Percentiles rank a stretch among this genome's conserved stretches.
These are phyloP conservation scores for Rutstroemia sp. DNA, from an alignment of 2,329 filamentous ascomycete species.

Conservation along the genomic window DNA sequence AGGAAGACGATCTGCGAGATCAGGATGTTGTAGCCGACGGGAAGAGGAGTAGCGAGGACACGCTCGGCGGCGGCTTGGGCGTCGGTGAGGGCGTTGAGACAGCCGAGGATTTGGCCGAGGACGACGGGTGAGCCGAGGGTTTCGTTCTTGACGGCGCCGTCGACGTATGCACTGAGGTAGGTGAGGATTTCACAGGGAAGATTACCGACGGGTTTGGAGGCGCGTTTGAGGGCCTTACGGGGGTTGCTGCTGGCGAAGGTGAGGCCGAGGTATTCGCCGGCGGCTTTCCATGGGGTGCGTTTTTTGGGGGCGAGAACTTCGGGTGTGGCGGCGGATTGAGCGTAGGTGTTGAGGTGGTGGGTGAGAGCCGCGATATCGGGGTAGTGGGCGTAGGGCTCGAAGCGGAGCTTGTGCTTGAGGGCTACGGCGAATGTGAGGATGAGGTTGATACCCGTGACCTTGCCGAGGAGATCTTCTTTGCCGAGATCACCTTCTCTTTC, in stretches of 20 bases:
- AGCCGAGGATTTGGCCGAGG: slow-evolving; percentile 19
- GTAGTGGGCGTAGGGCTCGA: slow-evolving; percentile 74
- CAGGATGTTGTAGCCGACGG: slow-evolving; percentile 75
- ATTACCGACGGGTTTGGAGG: slow-evolving; percentile 68
- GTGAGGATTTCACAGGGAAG: slow-evolving; percentile 76
- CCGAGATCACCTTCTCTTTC: slow-evolving; percentile 50
- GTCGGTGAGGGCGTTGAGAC: slow-evolving; percentile 59
- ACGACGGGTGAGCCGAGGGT: slow-evolving; percentile 29
- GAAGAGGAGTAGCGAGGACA: slow-evolving; percentile 74
- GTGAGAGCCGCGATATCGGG: slow-evolving; percentile 65
- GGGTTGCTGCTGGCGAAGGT: slow-evolving; percentile 74
- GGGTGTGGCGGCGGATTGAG: slow-evolving; percentile 42
- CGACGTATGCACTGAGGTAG: slow-evolving; percentile 47
- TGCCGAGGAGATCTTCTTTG: slow-evolving; percentile 62
- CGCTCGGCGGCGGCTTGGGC: slow-evolving; percentile 66
- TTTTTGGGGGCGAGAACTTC: slow-evolving; percentile 29
- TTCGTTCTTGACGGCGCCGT: slow-evolving; percentile 25
- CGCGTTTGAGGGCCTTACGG: slow-evolving; percentile 66
- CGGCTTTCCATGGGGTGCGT: slow-evolving; percentile 44
- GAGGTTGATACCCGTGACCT: slow-evolving; percentile 62
- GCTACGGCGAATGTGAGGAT: slow-evolving; percentile 70
- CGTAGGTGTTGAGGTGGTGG: slow-evolving; percentile 68
- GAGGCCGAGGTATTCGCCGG: slow-evolving; percentile 68
- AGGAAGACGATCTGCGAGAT: slow-evolving; percentile 84
- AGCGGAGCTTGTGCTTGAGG: slow-evolving; percentile 76